phyloP scores from a whole-genome alignment of 257 asterid genomes.

The Mitragyna speciosa region DNA sequence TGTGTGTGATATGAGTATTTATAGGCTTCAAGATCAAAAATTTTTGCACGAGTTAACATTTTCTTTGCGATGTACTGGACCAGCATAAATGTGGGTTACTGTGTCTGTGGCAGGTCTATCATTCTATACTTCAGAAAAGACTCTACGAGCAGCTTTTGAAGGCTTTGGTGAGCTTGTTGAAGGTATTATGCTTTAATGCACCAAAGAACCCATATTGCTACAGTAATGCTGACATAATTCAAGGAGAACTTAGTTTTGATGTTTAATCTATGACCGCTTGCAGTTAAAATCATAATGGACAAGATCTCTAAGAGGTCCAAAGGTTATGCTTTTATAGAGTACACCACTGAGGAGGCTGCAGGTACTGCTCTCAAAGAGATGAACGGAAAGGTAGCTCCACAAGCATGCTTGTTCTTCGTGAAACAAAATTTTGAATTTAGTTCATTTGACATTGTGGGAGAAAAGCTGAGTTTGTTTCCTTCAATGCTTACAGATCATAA shows the following conservation, averaged over 20 bases:
- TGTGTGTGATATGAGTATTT: not conserved
- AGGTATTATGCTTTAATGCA: constrained; percentile 41
- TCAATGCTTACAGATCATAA: constrained; percentile 65
- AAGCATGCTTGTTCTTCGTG: not conserved
- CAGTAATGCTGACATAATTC: not conserved
- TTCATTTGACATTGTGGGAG: not conserved
- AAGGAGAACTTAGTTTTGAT: not conserved
- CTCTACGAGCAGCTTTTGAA: constrained; percentile 83
- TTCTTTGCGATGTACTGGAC: constrained; percentile 6
- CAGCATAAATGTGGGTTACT: constrained; percentile 1
- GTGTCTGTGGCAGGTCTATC: constrained; percentile 69
- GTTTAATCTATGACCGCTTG: constrained; percentile 2
- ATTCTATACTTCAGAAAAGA: constrained; percentile 90
- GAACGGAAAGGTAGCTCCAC: constrained; percentile 78
- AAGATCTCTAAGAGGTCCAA: constrained; percentile 94
- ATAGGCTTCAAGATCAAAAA: not conserved
- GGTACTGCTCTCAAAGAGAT: constrained; percentile 73
- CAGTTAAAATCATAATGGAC: constrained; percentile 97
- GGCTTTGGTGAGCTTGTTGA: constrained; percentile 79
- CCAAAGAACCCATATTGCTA: not conserved
- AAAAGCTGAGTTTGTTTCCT: constrained; percentile 8
- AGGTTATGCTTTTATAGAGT: constrained; percentile 86
- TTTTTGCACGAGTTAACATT: not conserved
- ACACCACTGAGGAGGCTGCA: constrained; percentile 90
- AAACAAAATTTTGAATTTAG: not conserved